A percentile compares a stretch with the other conserved stretches of the same genome.
Evolutionary conservation across 1,139 yeast species (phyloP).

Genomic region (Suhomyces bolitotheri): DNA sequence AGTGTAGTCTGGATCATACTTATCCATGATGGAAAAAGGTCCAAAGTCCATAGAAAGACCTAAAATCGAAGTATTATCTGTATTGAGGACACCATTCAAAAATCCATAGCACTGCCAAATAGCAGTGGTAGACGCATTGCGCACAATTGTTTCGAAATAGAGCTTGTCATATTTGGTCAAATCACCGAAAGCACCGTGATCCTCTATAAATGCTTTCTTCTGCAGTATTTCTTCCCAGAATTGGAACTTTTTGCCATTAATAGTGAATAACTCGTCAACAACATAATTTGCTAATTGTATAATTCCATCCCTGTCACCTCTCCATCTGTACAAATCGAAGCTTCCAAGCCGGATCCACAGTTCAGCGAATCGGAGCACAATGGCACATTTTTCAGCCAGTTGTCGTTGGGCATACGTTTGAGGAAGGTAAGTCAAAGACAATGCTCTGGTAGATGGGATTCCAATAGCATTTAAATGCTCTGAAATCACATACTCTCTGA

Average conservation of each 20-base stretch:
- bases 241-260: slow-evolving; percentile 36
- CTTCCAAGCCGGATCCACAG: slow-evolving; percentile 87
- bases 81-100: slow-evolving; percentile 89
- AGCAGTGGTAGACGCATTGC: slow-evolving; percentile 80
- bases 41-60: slow-evolving; percentile 94
- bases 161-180: slow-evolving; percentile 68
- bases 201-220: slow-evolving; percentile 23
- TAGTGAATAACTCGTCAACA: slow-evolving; percentile 60
- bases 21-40: slow-evolving; percentile 88
- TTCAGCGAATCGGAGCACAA: slow-evolving; percentile 81
- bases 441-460: slow-evolving; percentile 83
- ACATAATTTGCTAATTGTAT: slow-evolving; percentile 69
- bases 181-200: slow-evolving; percentile 27
- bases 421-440: slow-evolving; percentile 71
- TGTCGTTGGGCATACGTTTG: slow-evolving; percentile 74
- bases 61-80: slow-evolving; percentile 85
- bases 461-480: slow-evolving; percentile 82
- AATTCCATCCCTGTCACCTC: slow-evolving; percentile 67
- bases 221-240: slow-evolving; percentile 24
- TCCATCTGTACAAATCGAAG: slow-evolving; percentile 80
- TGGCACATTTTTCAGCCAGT: slow-evolving; percentile 76
- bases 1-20: slow-evolving; percentile 76
- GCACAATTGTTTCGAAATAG: slow-evolving; percentile 64
- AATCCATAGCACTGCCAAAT: slow-evolving; percentile 91
- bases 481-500: slow-evolving; percentile 83